Conservation (phyloP, 208 protist species). For the Leptomonas pyrrhocoris region DNA sequence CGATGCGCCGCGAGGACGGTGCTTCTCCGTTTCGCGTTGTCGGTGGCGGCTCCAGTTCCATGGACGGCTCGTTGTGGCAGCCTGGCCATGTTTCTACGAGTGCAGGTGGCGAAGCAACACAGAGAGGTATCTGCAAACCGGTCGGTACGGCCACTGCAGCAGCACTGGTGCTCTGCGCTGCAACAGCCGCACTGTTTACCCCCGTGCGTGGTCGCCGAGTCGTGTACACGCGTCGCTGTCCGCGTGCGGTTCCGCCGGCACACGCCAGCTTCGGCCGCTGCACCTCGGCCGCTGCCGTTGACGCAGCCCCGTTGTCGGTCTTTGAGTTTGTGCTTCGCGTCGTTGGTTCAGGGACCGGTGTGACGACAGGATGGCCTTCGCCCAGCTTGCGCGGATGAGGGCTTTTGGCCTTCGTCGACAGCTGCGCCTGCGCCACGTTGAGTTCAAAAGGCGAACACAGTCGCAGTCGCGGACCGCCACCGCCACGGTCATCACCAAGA, state of each 20-base stretch:
- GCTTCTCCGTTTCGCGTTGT: conserved; percentile 17
- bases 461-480: conserved; percentile 5
- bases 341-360: not conserved
- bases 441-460: conserved; percentile 12
- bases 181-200: not conserved
- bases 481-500: not conserved
- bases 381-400: not conserved
- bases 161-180: too few species aligned
- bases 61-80: conserved; percentile 4
- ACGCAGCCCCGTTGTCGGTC: not conserved
- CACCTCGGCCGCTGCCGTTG: not conserved
- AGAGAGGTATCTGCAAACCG: not conserved
- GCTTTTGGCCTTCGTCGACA: not conserved
- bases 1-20: not conserved
- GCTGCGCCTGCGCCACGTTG: not conserved
- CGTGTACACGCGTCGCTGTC: conserved; percentile 16
- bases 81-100: conserved; percentile 11
- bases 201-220: conserved; percentile 14
- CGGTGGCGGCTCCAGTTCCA: conserved; percentile 5
- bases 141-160: not conserved
- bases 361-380: not conserved
- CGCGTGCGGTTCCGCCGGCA: not conserved
- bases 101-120: not conserved
- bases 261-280: conserved; percentile 5
- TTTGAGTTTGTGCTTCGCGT: not conserved